phyloP scores from a whole-genome alignment of 83 land plant genomes.

The Larix sibirica region DNA sequence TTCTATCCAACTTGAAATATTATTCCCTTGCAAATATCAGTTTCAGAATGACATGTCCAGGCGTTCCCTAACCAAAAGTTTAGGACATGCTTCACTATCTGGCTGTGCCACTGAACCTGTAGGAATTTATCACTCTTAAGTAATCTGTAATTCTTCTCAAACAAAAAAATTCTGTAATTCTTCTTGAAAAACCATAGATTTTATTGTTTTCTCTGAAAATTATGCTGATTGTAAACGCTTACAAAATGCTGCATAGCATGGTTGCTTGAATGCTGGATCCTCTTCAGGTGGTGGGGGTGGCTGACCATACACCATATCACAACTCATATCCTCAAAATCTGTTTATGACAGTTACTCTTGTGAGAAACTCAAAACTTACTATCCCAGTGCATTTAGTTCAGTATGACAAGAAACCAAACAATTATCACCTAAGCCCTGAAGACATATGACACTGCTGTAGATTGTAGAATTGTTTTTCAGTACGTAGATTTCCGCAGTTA shows the following conservation, averaged over 20 bases:
- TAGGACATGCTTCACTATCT: conserved; percentile 10
- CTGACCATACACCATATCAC: conserved; percentile 92
- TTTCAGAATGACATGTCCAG: too few relatives aligned
- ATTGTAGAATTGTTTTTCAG: too few relatives aligned
- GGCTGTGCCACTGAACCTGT: conserved; percentile 10
- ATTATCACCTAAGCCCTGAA: background rate
- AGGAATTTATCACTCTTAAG: background rate
- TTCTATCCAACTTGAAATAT: background rate
- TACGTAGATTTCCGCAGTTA: too few relatives aligned
- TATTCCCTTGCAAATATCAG: background rate
- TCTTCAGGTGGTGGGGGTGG: conserved; percentile 72
- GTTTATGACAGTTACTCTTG: background rate
- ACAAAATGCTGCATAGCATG: conserved; percentile 72
- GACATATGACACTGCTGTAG: background rate
- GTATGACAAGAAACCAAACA: background rate
- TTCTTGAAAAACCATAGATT: background rate
- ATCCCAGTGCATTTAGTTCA: background rate
- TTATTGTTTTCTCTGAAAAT: background rate
- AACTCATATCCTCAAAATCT: conserved; percentile 99
- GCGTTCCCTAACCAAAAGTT: background rate
- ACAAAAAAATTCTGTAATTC: too few relatives aligned
- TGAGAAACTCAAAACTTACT: background rate
- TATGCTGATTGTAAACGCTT: conserved; percentile 23
- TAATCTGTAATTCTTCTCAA: too few relatives aligned
- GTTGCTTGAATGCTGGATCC: conserved; percentile 80